Conservation (phyloP, 352 stramenopile genomes). For the Thalassiosira mediterranea region DNA sequence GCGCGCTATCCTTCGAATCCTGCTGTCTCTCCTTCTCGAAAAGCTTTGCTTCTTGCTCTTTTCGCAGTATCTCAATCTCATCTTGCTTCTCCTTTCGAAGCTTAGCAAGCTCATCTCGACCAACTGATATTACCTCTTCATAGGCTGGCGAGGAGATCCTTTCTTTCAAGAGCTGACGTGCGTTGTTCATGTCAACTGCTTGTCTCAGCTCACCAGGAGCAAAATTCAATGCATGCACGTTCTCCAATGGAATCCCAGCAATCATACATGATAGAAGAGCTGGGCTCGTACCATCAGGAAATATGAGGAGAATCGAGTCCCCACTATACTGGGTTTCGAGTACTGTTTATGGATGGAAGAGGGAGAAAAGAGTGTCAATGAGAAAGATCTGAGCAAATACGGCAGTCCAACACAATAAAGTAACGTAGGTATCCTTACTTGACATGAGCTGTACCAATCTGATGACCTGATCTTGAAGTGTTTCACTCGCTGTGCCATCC, state of each 20-base stretch:
- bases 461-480: slow-evolving; percentile 63
- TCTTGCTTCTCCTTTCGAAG: too few relatives aligned
- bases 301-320: slow-evolving; percentile 71
- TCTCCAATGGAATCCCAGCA: slow-evolving; percentile 70
- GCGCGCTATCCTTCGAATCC: slow-evolving; percentile 1
- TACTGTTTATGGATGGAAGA: too few relatives aligned
- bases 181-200: slow-evolving; percentile 58
- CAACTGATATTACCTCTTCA: too few relatives aligned
- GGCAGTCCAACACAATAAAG: too few relatives aligned
- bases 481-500: slow-evolving; percentile 69
- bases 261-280: slow-evolving; percentile 75
- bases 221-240: slow-evolving; percentile 75
- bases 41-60: too few relatives aligned
- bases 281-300: slow-evolving; percentile 74
- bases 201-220: slow-evolving; percentile 64
- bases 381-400: too few relatives aligned
- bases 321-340: slow-evolving; percentile 73
- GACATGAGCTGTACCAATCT: slow-evolving; percentile 64
- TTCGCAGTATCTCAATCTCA: too few relatives aligned
- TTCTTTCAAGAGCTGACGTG: too few relatives aligned
- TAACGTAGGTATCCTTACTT: too few relatives aligned
- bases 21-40: background rate
- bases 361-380: too few relatives aligned
- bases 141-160: too few relatives aligned
- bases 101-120: too few relatives aligned